phyloP scores from a whole-genome alignment of 148 eudicot genomes.

The Rhododendron williamsianum region DNA sequence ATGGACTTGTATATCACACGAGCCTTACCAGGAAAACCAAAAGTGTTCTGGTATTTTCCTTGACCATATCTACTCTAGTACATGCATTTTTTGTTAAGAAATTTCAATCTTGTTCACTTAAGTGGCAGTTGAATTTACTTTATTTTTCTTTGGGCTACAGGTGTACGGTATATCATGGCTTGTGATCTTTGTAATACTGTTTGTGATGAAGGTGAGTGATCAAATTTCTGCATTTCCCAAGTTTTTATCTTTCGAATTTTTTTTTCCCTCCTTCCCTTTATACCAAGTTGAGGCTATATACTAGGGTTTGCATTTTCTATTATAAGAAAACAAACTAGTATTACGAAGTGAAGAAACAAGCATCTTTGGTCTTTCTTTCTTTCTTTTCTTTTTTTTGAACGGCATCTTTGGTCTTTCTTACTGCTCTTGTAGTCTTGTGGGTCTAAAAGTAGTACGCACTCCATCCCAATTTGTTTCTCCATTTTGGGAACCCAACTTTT shows the following conservation, averaged over 20 bases:
- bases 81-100: neutral
- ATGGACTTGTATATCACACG: conserved; percentile 62
- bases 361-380: neutral
- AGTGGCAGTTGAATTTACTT: conserved; percentile 1
- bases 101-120: neutral
- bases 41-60: conserved; percentile 38
- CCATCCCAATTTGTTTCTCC: neutral
- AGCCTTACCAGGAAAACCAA: conserved; percentile 27
- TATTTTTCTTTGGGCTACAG: conserved; percentile 24
- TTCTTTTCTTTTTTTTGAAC: too few species aligned
- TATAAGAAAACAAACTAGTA: neutral
- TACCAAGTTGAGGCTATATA: neutral
- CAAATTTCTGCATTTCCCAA: neutral
- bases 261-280: neutral
- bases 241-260: neutral
- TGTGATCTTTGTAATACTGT: conserved; percentile 36
- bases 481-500: neutral
- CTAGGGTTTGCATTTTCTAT: neutral
- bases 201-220: conserved; percentile 49
- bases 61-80: neutral
- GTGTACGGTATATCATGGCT: conserved; percentile 66
- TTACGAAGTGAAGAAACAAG: neutral
- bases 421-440: neutral
- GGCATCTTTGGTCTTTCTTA: neutral
- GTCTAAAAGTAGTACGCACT: neutral